phyloP scores from a whole-genome alignment of 1,284 basidiomycete genomes.

The Pterulicium gracile region DNA sequence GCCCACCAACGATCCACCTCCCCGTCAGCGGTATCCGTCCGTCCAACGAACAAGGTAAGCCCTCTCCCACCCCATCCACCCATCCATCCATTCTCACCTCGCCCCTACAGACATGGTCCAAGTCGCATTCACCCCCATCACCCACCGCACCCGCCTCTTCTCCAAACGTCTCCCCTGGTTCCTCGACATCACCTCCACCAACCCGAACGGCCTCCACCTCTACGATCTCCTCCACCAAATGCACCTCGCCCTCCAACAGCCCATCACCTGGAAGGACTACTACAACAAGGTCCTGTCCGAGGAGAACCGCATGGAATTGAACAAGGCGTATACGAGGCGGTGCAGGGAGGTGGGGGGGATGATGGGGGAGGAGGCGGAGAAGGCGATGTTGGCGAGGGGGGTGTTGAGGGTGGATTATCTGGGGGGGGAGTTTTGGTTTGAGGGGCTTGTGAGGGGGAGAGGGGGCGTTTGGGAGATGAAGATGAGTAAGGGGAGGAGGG shows the following conservation, averaged over 20 bases:
- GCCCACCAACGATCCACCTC: neutral
- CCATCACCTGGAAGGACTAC: conserved; percentile 9
- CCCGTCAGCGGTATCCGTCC: neutral
- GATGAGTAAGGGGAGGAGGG: too few relatives aligned
- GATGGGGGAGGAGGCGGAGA: conserved; percentile 4
- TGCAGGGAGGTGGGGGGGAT: conserved; percentile 8
- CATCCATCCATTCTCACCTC: neutral
- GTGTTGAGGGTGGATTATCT: conserved; percentile 17
- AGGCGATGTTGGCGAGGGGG: conserved; percentile 9
- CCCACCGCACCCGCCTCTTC: conserved; percentile 9
- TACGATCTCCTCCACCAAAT: conserved; percentile 11
- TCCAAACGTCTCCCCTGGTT: conserved; percentile 13
- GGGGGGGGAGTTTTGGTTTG: conserved; percentile 14
- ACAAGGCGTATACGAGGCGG: conserved; percentile 9
- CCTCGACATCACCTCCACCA: conserved; percentile 10
- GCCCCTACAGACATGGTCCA: neutral
- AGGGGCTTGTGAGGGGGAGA: conserved; percentile 14
- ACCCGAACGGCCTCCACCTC: conserved; percentile 10
- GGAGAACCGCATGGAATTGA: conserved; percentile 10
- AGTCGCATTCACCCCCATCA: conserved; percentile 7
- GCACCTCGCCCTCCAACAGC: conserved; percentile 6
- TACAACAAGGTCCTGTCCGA: conserved; percentile 9
- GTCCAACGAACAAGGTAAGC: neutral
- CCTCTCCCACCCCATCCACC: too few relatives aligned
- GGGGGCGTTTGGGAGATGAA: conserved; percentile 19